Evolutionary conservation across 192 early-diverging fungal genomes (phyloP).

Genomic region (Coemansia nantahalensis): DNA sequence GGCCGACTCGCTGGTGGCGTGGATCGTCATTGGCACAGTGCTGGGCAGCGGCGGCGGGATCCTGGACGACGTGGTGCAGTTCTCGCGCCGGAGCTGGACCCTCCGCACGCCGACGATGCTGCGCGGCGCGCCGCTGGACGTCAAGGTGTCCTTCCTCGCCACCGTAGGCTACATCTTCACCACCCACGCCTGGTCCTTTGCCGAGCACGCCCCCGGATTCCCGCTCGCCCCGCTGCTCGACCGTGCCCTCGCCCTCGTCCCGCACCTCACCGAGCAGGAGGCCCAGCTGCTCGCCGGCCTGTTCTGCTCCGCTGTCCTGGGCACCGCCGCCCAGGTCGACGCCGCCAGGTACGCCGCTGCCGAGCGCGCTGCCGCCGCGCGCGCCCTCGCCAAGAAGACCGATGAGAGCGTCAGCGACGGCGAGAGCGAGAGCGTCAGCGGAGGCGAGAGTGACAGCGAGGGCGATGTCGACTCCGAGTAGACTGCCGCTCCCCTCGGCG

Average conservation of each 20-base stretch:
- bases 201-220: constrained; percentile 36
- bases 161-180: constrained; percentile 50
- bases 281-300: constrained; percentile 42
- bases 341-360: constrained; percentile 25
- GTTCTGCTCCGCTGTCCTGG: constrained; percentile 46
- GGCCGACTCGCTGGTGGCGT: constrained; percentile 49
- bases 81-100: constrained; percentile 34
- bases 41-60: constrained; percentile 55
- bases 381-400: constrained; percentile 35
- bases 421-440: not conserved
- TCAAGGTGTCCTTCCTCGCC: constrained; percentile 46
- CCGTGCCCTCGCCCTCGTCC: constrained; percentile 27
- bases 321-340: constrained; percentile 26
- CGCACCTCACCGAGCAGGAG: constrained; percentile 41
- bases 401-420: constrained; percentile 10
- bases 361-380: constrained; percentile 17
- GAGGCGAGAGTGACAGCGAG: constrained; percentile 4
- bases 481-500: not conserved
- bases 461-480: constrained; percentile 4
- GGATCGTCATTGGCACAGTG: constrained; percentile 49
- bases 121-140: constrained; percentile 31
- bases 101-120: constrained; percentile 50
- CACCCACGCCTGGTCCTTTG: constrained; percentile 53
- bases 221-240: constrained; percentile 39
- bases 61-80: constrained; percentile 54